Conservation (phyloP, 257 asterid species). For the Prunella vulgaris region DNA sequence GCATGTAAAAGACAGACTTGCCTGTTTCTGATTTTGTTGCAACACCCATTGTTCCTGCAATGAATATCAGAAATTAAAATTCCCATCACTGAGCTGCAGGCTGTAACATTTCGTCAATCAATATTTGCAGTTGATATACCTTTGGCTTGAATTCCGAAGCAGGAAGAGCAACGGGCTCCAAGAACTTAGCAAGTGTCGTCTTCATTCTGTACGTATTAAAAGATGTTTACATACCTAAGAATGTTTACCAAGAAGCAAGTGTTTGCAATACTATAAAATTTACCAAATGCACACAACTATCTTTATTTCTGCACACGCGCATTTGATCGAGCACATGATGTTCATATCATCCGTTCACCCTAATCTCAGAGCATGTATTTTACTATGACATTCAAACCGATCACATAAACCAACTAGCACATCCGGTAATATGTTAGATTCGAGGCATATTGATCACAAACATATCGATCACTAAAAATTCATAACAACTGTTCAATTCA, state of each 20-base stretch:
- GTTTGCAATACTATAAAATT: no score
- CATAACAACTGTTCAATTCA: not conserved
- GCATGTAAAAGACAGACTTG: conserved; percentile 15
- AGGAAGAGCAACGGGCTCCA: not conserved
- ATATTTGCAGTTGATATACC: conserved; percentile 14
- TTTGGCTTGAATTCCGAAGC: not conserved
- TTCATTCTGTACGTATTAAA: not conserved
- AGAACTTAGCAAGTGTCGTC: not conserved
- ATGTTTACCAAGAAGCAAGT: not conserved
- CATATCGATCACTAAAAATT: not conserved
- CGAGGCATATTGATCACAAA: not conserved
- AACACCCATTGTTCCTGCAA: conserved; percentile 29
- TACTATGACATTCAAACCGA: not conserved
- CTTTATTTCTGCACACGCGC: not conserved
- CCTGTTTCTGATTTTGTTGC: conserved; percentile 40
- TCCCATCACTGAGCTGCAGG: not conserved
- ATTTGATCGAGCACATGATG: not conserved
- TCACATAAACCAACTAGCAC: not conserved
- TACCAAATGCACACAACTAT: not conserved
- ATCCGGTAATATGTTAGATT: not conserved
- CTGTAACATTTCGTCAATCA: not conserved
- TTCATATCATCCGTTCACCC: not conserved
- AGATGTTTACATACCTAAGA: not conserved
- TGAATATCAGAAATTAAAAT: not conserved
- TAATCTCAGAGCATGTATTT: not conserved